These are phyloP conservation scores for Aspergillus baeticus DNA, from an alignment of 495 filamentous ascomycete species.

Conservation along the genomic window DNA sequence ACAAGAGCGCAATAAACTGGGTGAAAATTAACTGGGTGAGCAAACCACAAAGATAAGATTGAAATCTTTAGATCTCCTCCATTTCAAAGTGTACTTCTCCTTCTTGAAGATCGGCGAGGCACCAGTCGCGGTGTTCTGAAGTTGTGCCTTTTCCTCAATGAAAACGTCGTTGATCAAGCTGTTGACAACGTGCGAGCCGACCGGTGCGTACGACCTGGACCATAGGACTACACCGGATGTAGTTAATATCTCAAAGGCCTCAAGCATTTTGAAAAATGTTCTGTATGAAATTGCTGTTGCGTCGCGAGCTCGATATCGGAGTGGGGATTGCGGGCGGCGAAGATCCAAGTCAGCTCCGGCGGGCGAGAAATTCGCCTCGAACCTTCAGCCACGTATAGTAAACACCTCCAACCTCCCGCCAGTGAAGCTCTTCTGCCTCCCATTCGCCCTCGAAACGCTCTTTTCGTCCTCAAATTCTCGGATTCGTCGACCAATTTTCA, in stretches of 20 bases:
- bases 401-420: conserved; percentile 26
- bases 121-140: conserved; percentile 41
- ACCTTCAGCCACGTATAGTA: conserved; percentile 43
- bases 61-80: conserved; percentile 87
- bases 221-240: conserved; percentile 96
- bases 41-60: conserved; percentile 94
- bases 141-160: conserved; percentile 83
- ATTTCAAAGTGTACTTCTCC: conserved; percentile 93
- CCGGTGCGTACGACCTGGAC: conserved; percentile 81
- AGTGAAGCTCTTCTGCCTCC: conserved; percentile 7
- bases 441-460: background rate
- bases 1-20: conserved; percentile 3
- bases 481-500: conserved; percentile 3
- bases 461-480: background rate
- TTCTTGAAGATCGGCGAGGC: conserved; percentile 69
- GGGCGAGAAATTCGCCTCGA: background rate
- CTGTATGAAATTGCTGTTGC: background rate
- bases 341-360: conserved; percentile 18
- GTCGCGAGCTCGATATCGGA: conserved; percentile 18
- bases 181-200: conserved; percentile 83
- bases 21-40: conserved; percentile 5
- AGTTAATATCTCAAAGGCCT: conserved; percentile 92
- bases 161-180: conserved; percentile 94
- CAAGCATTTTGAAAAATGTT: conserved; percentile 62
- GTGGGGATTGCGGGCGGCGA: conserved; percentile 40